Percentiles rank a stretch among this genome's conserved stretches.
These are phyloP conservation scores for Plasmodium relictum DNA, from an alignment of 169 alveolate species.

Conservation along the genomic window DNA sequence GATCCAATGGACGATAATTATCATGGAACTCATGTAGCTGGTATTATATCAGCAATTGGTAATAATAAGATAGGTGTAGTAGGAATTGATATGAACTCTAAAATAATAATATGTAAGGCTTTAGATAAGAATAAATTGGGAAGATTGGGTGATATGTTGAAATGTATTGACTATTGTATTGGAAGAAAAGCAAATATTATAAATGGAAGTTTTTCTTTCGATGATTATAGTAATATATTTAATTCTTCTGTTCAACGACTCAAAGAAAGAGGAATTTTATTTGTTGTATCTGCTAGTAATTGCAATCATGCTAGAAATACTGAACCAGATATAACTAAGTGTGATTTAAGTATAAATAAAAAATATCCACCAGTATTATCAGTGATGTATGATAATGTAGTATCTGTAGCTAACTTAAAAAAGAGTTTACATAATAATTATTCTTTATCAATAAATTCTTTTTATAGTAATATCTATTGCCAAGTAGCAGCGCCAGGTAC, in stretches of 20 bases:
- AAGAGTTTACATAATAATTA: slow-evolving; percentile 5
- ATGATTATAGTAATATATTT: slow-evolving; percentile 62
- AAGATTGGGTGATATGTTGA: slow-evolving; percentile 79
- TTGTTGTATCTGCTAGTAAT: slow-evolving; percentile 70
- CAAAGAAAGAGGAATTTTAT: slow-evolving; percentile 25
- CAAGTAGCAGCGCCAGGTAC: slow-evolving; percentile 84
- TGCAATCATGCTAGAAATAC: slow-evolving; percentile 15
- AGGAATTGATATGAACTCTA: slow-evolving; percentile 71
- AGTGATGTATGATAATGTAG: slow-evolving; percentile 13
- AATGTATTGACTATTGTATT: slow-evolving; percentile 81
- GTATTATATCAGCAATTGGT: slow-evolving; percentile 78
- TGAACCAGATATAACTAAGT: slow-evolving; percentile 41
- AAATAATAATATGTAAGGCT: slow-evolving; percentile 79
- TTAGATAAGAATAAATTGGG: slow-evolving; percentile 82
- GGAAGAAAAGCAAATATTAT: slow-evolving; percentile 71
- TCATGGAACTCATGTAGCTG: slow-evolving; percentile 90
- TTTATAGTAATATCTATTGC: slow-evolving; percentile 66
- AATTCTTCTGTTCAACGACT: slow-evolving; percentile 27
- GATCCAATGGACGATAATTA: slow-evolving; percentile 88
- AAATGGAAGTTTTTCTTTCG: slow-evolving; percentile 78
- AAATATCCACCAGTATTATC: slow-evolving; percentile 56
- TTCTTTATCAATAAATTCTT: slow-evolving; percentile 50
- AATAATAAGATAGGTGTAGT: slow-evolving; percentile 38
- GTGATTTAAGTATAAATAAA: slow-evolving; percentile 41
- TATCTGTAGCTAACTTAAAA: slow-evolving; percentile 58